These are phyloP conservation scores for Henckelia pumila DNA, from an alignment of 257 asterid species.

Conservation along the genomic window DNA sequence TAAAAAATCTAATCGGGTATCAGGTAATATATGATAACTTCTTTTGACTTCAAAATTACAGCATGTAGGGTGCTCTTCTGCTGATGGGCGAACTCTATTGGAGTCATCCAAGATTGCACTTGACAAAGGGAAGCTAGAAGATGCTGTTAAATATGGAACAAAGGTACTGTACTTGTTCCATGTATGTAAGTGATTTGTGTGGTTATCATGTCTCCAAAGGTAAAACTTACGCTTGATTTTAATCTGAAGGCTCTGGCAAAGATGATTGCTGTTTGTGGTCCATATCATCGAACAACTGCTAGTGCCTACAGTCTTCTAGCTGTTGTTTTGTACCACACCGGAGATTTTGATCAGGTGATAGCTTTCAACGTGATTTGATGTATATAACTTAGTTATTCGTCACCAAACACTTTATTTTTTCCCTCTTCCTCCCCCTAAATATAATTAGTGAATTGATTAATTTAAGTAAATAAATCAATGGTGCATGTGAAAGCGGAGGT, in stretches of 20 bases:
- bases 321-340: constrained; percentile 97
- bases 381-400: constrained; percentile 7
- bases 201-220: constrained; percentile 21
- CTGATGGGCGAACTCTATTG: constrained; percentile 88
- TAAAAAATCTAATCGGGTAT: background rate
- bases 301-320: constrained; percentile 99
- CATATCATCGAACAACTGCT: constrained; percentile 94
- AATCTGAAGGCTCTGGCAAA: constrained; percentile 85
- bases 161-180: constrained; percentile 47
- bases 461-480: background rate
- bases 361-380: constrained; percentile 12
- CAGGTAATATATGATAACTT: constrained; percentile 20
- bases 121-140: constrained; percentile 98
- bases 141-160: constrained; percentile 86
- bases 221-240: constrained; percentile 27
- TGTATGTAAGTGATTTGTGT: background rate
- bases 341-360: constrained; percentile 86
- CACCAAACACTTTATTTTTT: background rate
- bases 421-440: constrained; percentile 1
- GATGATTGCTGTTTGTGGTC: constrained; percentile 97
- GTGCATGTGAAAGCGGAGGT: background rate
- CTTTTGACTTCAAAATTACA: constrained; percentile 33
- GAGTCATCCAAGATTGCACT: constrained; percentile 97
- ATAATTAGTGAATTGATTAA: background rate
- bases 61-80: constrained; percentile 97